These are phyloP conservation scores for Trichoderma gamsii DNA, from an alignment of 495 filamentous ascomycete genomes.

Conservation along the genomic window DNA sequence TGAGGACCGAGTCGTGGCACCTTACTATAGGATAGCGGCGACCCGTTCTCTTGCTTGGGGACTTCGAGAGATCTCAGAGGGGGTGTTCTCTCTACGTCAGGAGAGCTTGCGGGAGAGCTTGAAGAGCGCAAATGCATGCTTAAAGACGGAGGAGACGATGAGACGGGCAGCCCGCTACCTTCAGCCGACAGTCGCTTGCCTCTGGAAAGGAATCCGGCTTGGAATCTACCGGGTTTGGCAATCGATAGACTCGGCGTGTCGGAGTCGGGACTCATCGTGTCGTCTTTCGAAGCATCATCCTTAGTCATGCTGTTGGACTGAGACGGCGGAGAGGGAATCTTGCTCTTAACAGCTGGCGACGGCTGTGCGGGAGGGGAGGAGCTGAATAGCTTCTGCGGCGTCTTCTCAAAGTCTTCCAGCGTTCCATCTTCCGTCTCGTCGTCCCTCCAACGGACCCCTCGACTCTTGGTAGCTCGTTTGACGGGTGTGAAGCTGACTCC, in stretches of 20 bases:
- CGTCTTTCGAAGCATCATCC: neutral
- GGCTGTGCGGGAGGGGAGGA: slow-evolving; percentile 18
- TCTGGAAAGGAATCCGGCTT: slow-evolving; percentile 85
- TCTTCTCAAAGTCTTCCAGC: slow-evolving; percentile 83
- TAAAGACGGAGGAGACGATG: neutral
- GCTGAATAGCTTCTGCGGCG: slow-evolving; percentile 57
- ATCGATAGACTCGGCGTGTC: slow-evolving; percentile 34
- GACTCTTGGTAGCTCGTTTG: slow-evolving; percentile 58
- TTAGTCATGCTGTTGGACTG: slow-evolving; percentile 10
- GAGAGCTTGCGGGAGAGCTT: slow-evolving; percentile 41
- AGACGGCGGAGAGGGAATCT: neutral
- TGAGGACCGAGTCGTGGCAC: slow-evolving; percentile 3
- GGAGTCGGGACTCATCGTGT: slow-evolving; percentile 42
- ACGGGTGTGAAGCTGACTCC: slow-evolving; percentile 69
- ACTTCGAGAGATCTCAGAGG: slow-evolving; percentile 29
- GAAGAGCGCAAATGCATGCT: slow-evolving; percentile 5
- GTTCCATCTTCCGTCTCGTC: slow-evolving; percentile 75
- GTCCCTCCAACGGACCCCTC: slow-evolving; percentile 86
- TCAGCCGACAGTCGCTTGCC: slow-evolving; percentile 21
- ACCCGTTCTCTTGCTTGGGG: slow-evolving; percentile 30
- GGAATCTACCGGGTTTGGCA: slow-evolving; percentile 73
- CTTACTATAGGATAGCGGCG: slow-evolving; percentile 26
- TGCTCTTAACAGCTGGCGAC: slow-evolving; percentile 35
- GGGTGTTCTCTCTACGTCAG: slow-evolving; percentile 60
- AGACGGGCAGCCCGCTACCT: slow-evolving; percentile 1